A percentile compares a stretch with the other conserved stretches of the same genome.
These are phyloP conservation scores for Thelonectria discophora DNA, from an alignment of 2,329 filamentous ascomycete genomes.

Conservation along the genomic window DNA sequence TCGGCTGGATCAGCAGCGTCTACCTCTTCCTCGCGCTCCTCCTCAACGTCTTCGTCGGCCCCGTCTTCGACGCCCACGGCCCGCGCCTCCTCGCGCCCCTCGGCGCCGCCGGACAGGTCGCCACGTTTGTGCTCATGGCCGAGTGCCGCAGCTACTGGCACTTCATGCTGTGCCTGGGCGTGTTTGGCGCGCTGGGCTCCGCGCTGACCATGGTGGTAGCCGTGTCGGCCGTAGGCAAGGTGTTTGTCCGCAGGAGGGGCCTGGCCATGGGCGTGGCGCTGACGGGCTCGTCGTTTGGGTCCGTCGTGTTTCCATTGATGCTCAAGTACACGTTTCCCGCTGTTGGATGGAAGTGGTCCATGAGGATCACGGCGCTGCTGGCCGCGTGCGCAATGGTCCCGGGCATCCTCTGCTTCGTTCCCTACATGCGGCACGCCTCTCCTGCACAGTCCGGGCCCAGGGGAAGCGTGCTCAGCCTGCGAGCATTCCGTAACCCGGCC, in stretches of 20 bases:
- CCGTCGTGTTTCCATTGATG: slow-evolving; percentile 47
- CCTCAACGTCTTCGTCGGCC: slow-evolving; percentile 58
- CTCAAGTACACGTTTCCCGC: slow-evolving; percentile 42
- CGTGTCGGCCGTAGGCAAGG: slow-evolving; percentile 45
- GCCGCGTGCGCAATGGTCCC: slow-evolving; percentile 40
- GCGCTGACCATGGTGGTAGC: slow-evolving; percentile 50
- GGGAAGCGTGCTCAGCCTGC: slow-evolving; percentile 47
- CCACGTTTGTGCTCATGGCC: slow-evolving; percentile 56
- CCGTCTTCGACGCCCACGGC: slow-evolving; percentile 58
- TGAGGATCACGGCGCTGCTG: slow-evolving; percentile 45
- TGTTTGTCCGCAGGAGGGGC: slow-evolving; percentile 39
- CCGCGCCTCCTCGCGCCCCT: slow-evolving; percentile 51
- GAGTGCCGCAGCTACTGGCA: slow-evolving; percentile 59
- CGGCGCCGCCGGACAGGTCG: slow-evolving; percentile 49
- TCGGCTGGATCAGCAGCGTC: slow-evolving; percentile 60
- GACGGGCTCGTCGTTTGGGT: slow-evolving; percentile 42
- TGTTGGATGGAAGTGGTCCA: slow-evolving; percentile 48
- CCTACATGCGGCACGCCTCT: slow-evolving; percentile 39
- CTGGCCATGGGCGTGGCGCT: slow-evolving; percentile 41
- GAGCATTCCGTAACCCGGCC: slow-evolving; percentile 51
- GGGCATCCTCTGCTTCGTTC: slow-evolving; percentile 47
- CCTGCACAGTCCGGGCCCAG: slow-evolving; percentile 21
- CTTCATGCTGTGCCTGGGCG: slow-evolving; percentile 55
- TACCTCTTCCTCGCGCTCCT: slow-evolving; percentile 56
- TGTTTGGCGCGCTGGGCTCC: slow-evolving; percentile 53